These are phyloP conservation scores for Kurtzmaniella cleridarum DNA, from an alignment of 805 yeast genomes.

Conservation along the genomic window DNA sequence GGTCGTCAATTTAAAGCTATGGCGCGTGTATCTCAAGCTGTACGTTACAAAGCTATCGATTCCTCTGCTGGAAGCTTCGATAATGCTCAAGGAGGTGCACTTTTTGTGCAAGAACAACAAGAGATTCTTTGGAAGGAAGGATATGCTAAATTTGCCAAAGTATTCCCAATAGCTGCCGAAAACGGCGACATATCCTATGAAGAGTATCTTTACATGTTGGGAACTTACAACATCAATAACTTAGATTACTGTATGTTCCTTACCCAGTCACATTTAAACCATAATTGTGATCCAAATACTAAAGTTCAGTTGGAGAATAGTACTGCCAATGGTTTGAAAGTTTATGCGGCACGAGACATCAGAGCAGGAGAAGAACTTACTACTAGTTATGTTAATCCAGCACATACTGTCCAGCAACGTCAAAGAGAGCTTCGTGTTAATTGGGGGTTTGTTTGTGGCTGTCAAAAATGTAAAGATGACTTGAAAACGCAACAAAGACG, in stretches of 20 bases:
- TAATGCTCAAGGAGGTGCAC: slow-evolving; percentile 46
- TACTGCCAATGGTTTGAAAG: slow-evolving; percentile 51
- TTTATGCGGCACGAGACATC: slow-evolving; percentile 55
- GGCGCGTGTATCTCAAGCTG: slow-evolving; percentile 66
- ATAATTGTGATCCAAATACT: slow-evolving; percentile 70
- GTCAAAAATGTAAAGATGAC: slow-evolving; percentile 61
- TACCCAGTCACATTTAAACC: slow-evolving; percentile 68
- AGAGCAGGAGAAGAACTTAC: slow-evolving; percentile 61
- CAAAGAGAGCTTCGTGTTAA: slow-evolving; percentile 61
- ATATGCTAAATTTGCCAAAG: slow-evolving; percentile 41
- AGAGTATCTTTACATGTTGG: slow-evolving; percentile 57
- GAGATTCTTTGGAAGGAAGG: slow-evolving; percentile 59
- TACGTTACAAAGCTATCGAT: slow-evolving; percentile 54
- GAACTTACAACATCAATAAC: slow-evolving; percentile 72
- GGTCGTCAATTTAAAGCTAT: slow-evolving; percentile 50
- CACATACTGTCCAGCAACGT: slow-evolving; percentile 56
- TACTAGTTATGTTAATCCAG: slow-evolving; percentile 66
- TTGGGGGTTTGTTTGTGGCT: slow-evolving; percentile 75
- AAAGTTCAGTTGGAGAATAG: slow-evolving; percentile 40
- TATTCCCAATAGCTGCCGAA: slow-evolving; percentile 38
- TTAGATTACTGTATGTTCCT: slow-evolving; percentile 58
- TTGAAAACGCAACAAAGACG: slow-evolving; percentile 39
- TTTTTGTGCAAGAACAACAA: slow-evolving; percentile 51
- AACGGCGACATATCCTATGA: slow-evolving; percentile 34
- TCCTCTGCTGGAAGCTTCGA: slow-evolving; percentile 53